Evolutionary conservation across 163 green algal species (phyloP).

Genomic region (Volvox carteri): DNA sequence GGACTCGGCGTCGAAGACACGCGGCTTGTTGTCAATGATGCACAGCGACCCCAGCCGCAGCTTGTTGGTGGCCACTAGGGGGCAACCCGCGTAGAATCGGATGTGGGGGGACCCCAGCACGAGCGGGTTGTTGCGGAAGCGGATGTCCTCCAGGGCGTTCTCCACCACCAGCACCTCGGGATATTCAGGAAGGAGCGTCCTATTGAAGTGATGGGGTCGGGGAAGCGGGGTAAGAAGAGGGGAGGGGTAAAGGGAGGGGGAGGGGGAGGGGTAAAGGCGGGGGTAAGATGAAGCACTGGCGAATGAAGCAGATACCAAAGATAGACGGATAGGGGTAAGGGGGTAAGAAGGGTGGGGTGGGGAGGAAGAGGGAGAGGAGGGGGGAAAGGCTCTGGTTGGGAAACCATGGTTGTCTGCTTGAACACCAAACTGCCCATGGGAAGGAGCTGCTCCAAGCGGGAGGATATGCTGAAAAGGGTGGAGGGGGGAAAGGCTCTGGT

Average conservation of each 20-base stretch:
- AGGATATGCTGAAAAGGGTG: conserved; percentile 46
- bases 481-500: neutral
- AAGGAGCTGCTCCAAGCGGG: conserved; percentile 64
- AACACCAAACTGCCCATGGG: conserved; percentile 61
- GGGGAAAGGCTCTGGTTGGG: neutral
- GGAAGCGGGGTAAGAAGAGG: no score
- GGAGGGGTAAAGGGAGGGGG: neutral
- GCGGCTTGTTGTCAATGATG: conserved; percentile 80
- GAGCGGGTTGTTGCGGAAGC: conserved; percentile 77
- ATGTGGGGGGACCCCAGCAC: conserved; percentile 74
- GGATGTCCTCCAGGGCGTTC: conserved; percentile 79
- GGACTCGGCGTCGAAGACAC: conserved; percentile 77
- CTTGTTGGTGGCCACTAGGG: conserved; percentile 71
- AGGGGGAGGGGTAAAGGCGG: neutral
- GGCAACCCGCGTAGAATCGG: conserved; percentile 81
- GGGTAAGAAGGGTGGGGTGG: no score
- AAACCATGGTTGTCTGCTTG: conserved; percentile 53
- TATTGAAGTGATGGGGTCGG: conserved; percentile 7
- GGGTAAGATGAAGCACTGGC: neutral
- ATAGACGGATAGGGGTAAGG: no score
- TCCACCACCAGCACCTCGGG: conserved; percentile 86
- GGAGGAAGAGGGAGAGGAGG: neutral
- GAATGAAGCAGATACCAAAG: no score
- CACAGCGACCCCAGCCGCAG: conserved; percentile 77
- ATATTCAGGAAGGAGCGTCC: conserved; percentile 80